A percentile compares a stretch with the other conserved stretches of the same genome.
These are phyloP conservation scores for Rubia peregrina DNA, from an alignment of 305 asterid genomes.

Conservation along the genomic window DNA sequence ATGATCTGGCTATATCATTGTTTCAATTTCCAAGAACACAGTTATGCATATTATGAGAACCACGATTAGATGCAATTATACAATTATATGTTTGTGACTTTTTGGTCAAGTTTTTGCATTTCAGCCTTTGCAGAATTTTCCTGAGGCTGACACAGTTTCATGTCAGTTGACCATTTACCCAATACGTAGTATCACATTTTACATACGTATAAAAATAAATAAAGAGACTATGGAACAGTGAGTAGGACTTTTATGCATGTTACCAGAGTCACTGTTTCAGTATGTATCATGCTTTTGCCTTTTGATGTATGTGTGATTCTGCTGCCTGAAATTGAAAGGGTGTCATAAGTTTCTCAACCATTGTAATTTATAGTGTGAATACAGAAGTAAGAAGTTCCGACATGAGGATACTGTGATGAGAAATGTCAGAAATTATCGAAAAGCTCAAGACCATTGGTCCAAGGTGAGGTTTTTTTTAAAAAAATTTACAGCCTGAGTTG, in stretches of 20 bases:
- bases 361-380: slow-evolving; percentile 60
- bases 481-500: neutral
- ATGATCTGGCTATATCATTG: neutral
- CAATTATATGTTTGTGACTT: neutral
- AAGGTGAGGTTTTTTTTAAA: slow-evolving; percentile 42
- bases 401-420: slow-evolving; percentile 69
- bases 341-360: slow-evolving; percentile 18
- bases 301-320: neutral
- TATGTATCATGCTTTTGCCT: neutral
- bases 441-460: slow-evolving; percentile 84
- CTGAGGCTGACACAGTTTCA: neutral
- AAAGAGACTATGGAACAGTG: neutral
- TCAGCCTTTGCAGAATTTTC: neutral
- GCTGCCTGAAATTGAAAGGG: neutral
- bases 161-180: neutral
- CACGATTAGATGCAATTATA: neutral
- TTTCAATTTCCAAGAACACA: neutral
- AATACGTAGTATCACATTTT: neutral
- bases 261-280: neutral
- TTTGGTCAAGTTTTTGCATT: neutral
- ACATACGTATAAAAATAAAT: neutral
- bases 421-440: slow-evolving; percentile 59
- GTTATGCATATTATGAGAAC: neutral
- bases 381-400: slow-evolving; percentile 74
- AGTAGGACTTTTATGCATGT: neutral